Conservation (phyloP, 768 basidiomycete species). For the Agaricus subrufescens region DNA sequence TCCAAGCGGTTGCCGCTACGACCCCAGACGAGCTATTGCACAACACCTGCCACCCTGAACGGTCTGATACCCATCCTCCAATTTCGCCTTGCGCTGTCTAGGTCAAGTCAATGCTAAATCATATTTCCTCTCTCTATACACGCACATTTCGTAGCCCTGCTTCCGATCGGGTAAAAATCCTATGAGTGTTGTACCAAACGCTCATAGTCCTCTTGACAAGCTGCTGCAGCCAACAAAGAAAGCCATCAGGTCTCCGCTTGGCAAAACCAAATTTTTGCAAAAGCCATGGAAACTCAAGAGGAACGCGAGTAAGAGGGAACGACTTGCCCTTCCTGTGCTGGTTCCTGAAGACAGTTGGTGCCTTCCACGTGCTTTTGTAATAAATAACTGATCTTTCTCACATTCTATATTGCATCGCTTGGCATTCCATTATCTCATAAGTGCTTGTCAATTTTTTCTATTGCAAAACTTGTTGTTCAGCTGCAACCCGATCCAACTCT, state of each 20-base stretch:
- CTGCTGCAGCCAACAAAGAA: constrained; percentile 70
- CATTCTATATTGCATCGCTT: no score
- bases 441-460: no score
- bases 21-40: constrained; percentile 72
- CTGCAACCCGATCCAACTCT: no score
- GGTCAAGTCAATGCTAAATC: no score
- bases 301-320: constrained; percentile 31
- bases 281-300: constrained; percentile 65
- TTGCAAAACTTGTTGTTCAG: no score
- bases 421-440: no score
- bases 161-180: constrained; percentile 75
- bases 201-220: constrained; percentile 59
- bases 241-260: constrained; percentile 72
- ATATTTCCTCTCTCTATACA: constrained; percentile 41
- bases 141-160: constrained; percentile 75
- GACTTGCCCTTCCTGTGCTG: no score
- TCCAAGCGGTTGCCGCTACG: constrained; percentile 60
- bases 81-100: constrained; percentile 63
- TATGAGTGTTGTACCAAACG: constrained; percentile 63
- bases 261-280: constrained; percentile 70
- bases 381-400: no score
- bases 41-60: constrained; percentile 77
- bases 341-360: no score
- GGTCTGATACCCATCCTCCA: constrained; percentile 79
- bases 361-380: no score